These are phyloP conservation scores for Leucosporidium scottii DNA, from an alignment of 768 basidiomycete species.

Conservation along the genomic window DNA sequence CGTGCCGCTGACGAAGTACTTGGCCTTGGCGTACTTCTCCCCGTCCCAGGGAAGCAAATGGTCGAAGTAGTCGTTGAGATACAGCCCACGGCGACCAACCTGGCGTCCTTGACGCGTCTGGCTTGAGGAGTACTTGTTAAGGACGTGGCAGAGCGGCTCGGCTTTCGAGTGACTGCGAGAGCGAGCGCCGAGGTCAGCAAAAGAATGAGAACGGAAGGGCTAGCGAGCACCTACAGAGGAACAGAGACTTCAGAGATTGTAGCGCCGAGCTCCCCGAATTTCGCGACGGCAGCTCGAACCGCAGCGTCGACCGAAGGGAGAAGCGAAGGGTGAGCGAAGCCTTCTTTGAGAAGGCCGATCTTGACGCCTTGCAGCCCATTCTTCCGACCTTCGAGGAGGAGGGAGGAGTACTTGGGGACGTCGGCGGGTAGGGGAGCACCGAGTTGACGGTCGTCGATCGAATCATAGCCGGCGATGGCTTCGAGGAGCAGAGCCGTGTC, in stretches of 20 bases:
- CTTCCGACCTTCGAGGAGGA: conserved; percentile 34
- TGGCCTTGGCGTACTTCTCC: conserved; percentile 46
- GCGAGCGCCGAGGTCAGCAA: neutral
- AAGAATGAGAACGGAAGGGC: conserved; percentile 21
- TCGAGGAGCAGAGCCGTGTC: conserved; percentile 47
- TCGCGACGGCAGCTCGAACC: conserved; percentile 42
- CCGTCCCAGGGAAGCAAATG: conserved; percentile 43
- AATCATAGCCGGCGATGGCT: conserved; percentile 49
- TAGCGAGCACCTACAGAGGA: conserved; percentile 36
- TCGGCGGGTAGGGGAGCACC: conserved; percentile 43
- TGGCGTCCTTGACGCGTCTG: conserved; percentile 32
- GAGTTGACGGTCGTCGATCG: conserved; percentile 47
- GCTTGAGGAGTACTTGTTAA: conserved; percentile 17
- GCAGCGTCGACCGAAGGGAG: conserved; percentile 44
- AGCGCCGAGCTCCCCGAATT: conserved; percentile 45
- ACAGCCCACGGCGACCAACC: conserved; percentile 41
- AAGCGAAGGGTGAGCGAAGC: conserved; percentile 41
- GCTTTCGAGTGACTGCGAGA: neutral
- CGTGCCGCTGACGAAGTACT: conserved; percentile 1
- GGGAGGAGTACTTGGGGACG: conserved; percentile 41
- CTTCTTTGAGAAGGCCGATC: conserved; percentile 47
- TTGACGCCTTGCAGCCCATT: conserved; percentile 41
- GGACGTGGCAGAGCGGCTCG: conserved; percentile 35
- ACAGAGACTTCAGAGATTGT: conserved; percentile 46
- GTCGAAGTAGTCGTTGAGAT: conserved; percentile 42